Conservation (phyloP, 257 asterid species). For the Gentiana dahurica region DNA sequence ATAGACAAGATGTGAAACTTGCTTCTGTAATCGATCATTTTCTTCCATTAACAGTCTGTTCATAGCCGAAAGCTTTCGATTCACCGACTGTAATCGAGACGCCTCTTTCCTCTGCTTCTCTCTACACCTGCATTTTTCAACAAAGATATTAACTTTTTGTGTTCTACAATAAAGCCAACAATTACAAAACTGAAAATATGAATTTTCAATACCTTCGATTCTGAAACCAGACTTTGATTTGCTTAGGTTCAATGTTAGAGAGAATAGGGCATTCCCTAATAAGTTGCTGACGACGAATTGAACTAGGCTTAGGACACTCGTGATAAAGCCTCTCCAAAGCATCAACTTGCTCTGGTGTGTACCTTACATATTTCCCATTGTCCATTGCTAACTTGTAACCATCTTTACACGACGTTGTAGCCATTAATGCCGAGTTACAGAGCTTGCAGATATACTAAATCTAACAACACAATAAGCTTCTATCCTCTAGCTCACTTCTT, state of each 20-base stretch:
- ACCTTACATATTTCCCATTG: constrained; percentile 74
- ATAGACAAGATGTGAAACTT: constrained; percentile 75
- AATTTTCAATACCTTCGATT: constrained; percentile 51
- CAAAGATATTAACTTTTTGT: background rate
- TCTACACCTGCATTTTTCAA: constrained; percentile 52
- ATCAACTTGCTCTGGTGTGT: constrained; percentile 86
- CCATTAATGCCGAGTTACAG: constrained; percentile 14
- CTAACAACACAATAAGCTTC: background rate
- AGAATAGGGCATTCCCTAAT: constrained; percentile 81
- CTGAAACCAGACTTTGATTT: constrained; percentile 95
- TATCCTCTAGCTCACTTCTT: background rate
- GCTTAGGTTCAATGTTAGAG: constrained; percentile 74
- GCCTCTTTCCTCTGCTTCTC: constrained; percentile 93
- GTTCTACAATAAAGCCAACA: too few relatives aligned
- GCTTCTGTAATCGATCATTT: constrained; percentile 86
- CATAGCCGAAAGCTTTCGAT: constrained; percentile 89
- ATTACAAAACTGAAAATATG: background rate
- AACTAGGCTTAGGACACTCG: constrained; percentile 86
- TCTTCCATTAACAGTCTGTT: constrained; percentile 88
- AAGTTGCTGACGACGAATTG: constrained; percentile 82
- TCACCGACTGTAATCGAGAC: constrained; percentile 70
- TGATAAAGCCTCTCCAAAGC: constrained; percentile 91
- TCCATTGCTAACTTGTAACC: constrained; percentile 44
- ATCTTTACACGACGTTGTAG: constrained; percentile 67
- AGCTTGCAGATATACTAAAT: background rate